Percentiles rank a stretch among this genome's conserved stretches.
These are phyloP conservation scores for Backusella mclennaniae DNA, from an alignment of 192 early-diverging fungal species.

Conservation along the genomic window DNA sequence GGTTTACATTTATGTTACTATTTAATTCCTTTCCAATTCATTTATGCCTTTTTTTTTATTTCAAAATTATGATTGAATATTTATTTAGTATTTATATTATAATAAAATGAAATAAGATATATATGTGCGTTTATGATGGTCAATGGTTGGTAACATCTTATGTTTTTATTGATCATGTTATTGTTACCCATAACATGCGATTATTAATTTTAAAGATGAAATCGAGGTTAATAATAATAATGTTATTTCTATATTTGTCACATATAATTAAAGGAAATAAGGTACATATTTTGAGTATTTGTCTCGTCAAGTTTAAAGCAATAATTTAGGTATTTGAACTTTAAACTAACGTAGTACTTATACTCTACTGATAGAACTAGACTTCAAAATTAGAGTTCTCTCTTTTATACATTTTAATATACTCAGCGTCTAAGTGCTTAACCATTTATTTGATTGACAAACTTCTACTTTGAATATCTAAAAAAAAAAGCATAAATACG, in stretches of 20 bases:
- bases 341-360: too few relatives aligned
- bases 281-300: background rate
- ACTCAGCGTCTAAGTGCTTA: too few relatives aligned
- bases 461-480: too few relatives aligned
- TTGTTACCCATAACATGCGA: background rate
- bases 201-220: background rate
- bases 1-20: constrained; percentile 1
- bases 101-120: background rate
- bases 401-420: too few relatives aligned
- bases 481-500: too few relatives aligned
- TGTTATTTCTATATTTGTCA: background rate
- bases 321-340: too few relatives aligned
- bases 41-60: background rate
- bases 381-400: too few relatives aligned
- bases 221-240: background rate
- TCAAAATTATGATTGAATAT: background rate
- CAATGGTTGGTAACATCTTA: background rate
- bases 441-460: too few relatives aligned
- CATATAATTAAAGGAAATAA: background rate
- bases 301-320: background rate
- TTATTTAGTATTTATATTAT: background rate
- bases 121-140: background rate
- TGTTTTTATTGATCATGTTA: background rate
- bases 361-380: background rate
- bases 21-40: background rate